A percentile compares a stretch with the other conserved stretches of the same genome.
Conservation (phyloP, 768 basidiomycete species). For the Boletales sp. region DNA sequence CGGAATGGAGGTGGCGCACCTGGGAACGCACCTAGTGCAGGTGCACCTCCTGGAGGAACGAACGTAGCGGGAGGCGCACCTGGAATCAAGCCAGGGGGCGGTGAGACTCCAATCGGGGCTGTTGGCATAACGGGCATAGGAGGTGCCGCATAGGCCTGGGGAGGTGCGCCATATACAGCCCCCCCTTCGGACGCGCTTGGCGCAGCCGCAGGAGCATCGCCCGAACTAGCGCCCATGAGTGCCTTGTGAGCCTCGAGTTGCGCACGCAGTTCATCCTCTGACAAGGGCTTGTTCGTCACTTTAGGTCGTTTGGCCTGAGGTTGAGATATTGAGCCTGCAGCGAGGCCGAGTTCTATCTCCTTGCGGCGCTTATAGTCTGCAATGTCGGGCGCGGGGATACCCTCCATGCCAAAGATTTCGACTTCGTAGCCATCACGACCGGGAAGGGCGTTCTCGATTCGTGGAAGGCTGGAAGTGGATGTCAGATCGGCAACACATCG, state of each 20-base stretch:
- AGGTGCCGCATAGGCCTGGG: constrained; percentile 60
- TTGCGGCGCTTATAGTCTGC: constrained; percentile 96
- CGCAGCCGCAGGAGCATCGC: constrained; percentile 30
- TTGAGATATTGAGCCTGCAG: constrained; percentile 76
- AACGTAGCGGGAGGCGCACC: constrained; percentile 43
- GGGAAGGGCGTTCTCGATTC: constrained; percentile 94
- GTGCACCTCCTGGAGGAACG: constrained; percentile 34
- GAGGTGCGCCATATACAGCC: constrained; percentile 69
- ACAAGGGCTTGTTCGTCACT: constrained; percentile 69
- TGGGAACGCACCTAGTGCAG: constrained; percentile 38
- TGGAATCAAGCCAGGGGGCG: constrained; percentile 39
- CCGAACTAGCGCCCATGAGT: constrained; percentile 69
- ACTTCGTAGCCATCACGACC: constrained; percentile 97
- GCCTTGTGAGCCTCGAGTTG: constrained; percentile 89
- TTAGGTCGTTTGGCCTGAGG: constrained; percentile 80
- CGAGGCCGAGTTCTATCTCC: constrained; percentile 87
- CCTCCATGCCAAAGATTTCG: constrained; percentile 99
- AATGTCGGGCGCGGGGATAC: constrained; percentile 89
- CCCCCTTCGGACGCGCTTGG: constrained; percentile 38
- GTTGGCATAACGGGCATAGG: constrained; percentile 31
- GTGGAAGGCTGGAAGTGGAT: constrained; percentile 50
- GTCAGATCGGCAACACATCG: constrained; percentile 7
- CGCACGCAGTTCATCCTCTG: constrained; percentile 79
- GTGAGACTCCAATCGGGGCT: constrained; percentile 30
- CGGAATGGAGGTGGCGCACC: constrained; percentile 35